Conservation (phyloP, 2,329 filamentous ascomycete species). For the Gnomoniopsis sp. region DNA sequence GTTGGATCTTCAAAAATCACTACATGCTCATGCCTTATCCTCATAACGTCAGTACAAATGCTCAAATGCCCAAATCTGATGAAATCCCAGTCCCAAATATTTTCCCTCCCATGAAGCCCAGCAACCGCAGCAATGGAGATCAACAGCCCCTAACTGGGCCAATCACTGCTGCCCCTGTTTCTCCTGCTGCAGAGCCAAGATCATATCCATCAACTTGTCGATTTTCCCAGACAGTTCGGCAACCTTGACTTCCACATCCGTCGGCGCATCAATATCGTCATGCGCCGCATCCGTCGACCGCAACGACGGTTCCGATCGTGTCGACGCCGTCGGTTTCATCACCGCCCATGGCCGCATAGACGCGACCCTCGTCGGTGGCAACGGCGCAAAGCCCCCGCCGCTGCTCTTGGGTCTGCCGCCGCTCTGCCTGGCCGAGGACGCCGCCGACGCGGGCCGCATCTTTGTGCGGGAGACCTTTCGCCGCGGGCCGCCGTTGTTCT, state of each 20-base stretch:
- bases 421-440: constrained; percentile 18
- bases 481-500: not conserved
- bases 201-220: constrained; percentile 18
- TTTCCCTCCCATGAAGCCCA: not conserved
- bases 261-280: constrained; percentile 28
- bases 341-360: not conserved
- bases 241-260: constrained; percentile 26
- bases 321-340: constrained; percentile 18
- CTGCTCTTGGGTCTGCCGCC: not conserved
- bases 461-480: constrained; percentile 9
- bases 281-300: constrained; percentile 20
- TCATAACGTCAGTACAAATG: not conserved
- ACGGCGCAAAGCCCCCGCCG: constrained; percentile 6
- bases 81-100: not conserved
- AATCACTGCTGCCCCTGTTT: constrained; percentile 2
- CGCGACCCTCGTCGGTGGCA: not conserved
- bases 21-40: not conserved
- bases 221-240: constrained; percentile 17
- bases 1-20: no score
- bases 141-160: not conserved
- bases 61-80: not conserved
- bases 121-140: not conserved
- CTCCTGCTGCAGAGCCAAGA: constrained; percentile 16
- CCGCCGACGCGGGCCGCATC: constrained; percentile 13
- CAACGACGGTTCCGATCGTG: no score